Conservation (phyloP, 1,284 basidiomycete species). For the Rhodotorula sp. region DNA sequence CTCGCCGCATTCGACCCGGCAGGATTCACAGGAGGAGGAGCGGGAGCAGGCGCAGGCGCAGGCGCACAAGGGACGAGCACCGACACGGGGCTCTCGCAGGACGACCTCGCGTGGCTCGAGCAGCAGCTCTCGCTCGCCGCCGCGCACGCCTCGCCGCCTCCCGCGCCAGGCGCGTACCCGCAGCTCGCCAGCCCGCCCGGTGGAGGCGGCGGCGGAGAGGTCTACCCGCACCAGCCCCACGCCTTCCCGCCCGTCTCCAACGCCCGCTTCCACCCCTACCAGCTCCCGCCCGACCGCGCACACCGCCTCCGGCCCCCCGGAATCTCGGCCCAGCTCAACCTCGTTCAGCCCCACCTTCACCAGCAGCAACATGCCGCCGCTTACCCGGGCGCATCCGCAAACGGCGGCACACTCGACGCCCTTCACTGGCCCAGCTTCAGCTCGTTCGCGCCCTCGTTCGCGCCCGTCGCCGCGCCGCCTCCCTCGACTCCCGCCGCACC, state of each 20-base stretch:
- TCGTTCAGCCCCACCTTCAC: neutral
- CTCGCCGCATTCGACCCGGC: neutral
- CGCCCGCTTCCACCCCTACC: constrained; percentile 25
- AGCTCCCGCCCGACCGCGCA: constrained; percentile 9
- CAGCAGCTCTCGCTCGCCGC: constrained; percentile 9
- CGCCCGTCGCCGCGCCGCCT: neutral
- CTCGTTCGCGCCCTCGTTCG: constrained; percentile 7
- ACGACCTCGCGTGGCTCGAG: constrained; percentile 19
- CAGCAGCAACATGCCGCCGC: neutral
- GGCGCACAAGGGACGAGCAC: too few relatives aligned
- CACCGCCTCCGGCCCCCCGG: neutral
- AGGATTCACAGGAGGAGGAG: neutral
- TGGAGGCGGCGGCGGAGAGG: too few relatives aligned
- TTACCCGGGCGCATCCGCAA: neutral
- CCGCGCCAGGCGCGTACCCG: neutral
- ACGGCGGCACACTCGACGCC: neutral
- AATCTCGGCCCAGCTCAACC: neutral
- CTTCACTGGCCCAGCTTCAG: constrained; percentile 14
- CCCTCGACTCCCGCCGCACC: neutral
- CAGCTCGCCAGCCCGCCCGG: neutral
- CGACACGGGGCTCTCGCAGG: neutral
- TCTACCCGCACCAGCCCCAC: constrained; percentile 6
- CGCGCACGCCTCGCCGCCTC: neutral
- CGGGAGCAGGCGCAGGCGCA: too few relatives aligned
- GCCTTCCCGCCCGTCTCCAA: constrained; percentile 30